phyloP scores from a whole-genome alignment of 2,329 filamentous ascomycete genomes.

The Cercospora sp. region DNA sequence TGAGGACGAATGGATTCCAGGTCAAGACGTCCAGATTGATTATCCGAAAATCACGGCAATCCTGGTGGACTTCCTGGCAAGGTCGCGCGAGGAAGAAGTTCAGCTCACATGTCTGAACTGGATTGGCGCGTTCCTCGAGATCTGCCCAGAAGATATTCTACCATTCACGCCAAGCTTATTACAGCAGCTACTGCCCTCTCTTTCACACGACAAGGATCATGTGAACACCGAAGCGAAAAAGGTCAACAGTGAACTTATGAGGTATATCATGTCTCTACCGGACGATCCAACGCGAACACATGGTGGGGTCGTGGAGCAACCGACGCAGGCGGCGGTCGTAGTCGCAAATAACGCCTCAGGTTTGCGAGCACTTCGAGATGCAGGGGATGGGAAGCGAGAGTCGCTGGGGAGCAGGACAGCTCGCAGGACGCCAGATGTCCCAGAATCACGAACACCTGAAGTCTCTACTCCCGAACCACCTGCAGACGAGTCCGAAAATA shows the following conservation, averaged over 20 bases:
- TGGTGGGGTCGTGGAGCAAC: constrained; percentile 14
- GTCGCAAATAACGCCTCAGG: background rate
- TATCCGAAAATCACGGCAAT: constrained; percentile 91
- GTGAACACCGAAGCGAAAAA: constrained; percentile 84
- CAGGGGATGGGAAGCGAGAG: constrained; percentile 26
- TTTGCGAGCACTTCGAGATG: constrained; percentile 10
- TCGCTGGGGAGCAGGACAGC: constrained; percentile 18
- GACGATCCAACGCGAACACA: constrained; percentile 54
- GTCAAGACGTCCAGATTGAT: constrained; percentile 94
- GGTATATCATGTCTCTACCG: constrained; percentile 88
- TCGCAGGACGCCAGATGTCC: constrained; percentile 33
- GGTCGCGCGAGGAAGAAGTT: constrained; percentile 83
- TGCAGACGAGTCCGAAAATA: constrained; percentile 20
- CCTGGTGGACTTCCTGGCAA: constrained; percentile 82
- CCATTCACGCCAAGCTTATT: constrained; percentile 91
- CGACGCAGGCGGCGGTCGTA: constrained; percentile 8
- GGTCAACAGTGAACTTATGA: constrained; percentile 88
- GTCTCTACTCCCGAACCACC: constrained; percentile 34
- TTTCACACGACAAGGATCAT: constrained; percentile 86
- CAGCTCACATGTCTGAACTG: constrained; percentile 87
- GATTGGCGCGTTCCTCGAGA: constrained; percentile 96
- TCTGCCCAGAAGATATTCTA: constrained; percentile 93
- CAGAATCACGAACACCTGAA: constrained; percentile 29
- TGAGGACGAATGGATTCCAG: constrained; percentile 94
- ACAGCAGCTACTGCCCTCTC: constrained; percentile 86